Conservation (phyloP, 345 rosid species). For the Eucalyptus viminalis region DNA sequence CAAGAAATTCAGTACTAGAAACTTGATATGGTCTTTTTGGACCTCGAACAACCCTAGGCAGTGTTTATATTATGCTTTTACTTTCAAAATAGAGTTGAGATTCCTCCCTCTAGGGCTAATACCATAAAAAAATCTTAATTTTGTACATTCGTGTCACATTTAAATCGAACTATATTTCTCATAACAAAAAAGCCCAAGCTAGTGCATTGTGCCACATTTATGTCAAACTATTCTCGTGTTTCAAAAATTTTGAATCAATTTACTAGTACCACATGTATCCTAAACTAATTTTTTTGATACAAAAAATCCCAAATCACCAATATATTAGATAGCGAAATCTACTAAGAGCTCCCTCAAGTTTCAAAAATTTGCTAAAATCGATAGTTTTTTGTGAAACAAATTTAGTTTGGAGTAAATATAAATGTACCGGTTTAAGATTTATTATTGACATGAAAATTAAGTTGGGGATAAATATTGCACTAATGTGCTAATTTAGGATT, state of each 20-base stretch:
- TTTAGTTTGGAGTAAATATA: not conserved
- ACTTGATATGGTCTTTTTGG: not conserved
- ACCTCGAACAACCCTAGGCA: not conserved
- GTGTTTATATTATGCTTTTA: not conserved
- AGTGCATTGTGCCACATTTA: not conserved
- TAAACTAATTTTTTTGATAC: not conserved
- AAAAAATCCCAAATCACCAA: not conserved
- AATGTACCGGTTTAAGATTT: not conserved
- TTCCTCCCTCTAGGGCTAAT: not conserved
- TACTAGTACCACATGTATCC: fast-evolving
- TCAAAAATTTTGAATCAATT: not conserved
- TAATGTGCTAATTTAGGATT: not conserved
- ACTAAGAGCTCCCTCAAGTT: not conserved
- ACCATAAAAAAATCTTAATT: not conserved
- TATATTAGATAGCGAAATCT: not conserved
- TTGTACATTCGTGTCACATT: not conserved
- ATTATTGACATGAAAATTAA: not conserved
- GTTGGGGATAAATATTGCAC: not conserved
- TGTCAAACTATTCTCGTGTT: not conserved
- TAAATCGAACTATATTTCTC: not conserved
- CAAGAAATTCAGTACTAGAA: not conserved
- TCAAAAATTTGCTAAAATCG: not conserved
- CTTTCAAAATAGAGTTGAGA: not conserved
- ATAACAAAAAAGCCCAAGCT: not conserved
- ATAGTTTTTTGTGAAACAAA: not conserved